These are phyloP conservation scores for Veloboletus limbatus DNA, from an alignment of 1,284 basidiomycete species.

Conservation along the genomic window DNA sequence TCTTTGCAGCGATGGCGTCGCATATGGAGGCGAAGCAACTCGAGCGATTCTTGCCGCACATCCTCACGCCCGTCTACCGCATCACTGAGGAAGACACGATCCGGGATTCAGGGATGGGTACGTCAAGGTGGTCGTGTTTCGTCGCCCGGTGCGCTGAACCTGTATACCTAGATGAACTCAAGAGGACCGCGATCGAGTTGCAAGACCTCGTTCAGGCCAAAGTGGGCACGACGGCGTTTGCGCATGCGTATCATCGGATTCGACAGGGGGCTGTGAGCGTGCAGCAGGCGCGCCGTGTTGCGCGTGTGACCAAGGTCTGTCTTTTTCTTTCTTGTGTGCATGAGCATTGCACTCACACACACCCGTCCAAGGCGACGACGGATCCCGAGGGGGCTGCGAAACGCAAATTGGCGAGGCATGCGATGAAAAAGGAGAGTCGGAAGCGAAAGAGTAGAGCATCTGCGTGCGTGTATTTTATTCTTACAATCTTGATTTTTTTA, in stretches of 20 bases:
- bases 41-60: conserved; percentile 76
- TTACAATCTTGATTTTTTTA: no score
- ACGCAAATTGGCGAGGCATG: conserved; percentile 67
- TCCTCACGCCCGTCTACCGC: conserved; percentile 85
- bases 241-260: conserved; percentile 75
- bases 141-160: neutral
- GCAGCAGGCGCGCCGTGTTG: conserved; percentile 71
- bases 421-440: conserved; percentile 75
- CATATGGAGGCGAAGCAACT: conserved; percentile 59
- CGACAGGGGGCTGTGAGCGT: conserved; percentile 69
- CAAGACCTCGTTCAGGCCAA: conserved; percentile 85
- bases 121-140: conserved; percentile 26
- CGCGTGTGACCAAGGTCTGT: conserved; percentile 56
- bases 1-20: conserved; percentile 90
- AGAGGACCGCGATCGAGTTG: conserved; percentile 79
- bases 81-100: conserved; percentile 83
- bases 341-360: no score
- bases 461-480: conserved; percentile 46
- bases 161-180: conserved; percentile 69
- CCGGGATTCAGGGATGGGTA: conserved; percentile 77
- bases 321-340: no score
- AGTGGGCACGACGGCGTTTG: conserved; percentile 83
- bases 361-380: conserved; percentile 57
- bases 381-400: conserved; percentile 79
- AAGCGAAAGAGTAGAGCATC: conserved; percentile 71